Evolutionary conservation across 1,284 basidiomycete genomes (phyloP).

Genomic region (Tilletia caries): DNA sequence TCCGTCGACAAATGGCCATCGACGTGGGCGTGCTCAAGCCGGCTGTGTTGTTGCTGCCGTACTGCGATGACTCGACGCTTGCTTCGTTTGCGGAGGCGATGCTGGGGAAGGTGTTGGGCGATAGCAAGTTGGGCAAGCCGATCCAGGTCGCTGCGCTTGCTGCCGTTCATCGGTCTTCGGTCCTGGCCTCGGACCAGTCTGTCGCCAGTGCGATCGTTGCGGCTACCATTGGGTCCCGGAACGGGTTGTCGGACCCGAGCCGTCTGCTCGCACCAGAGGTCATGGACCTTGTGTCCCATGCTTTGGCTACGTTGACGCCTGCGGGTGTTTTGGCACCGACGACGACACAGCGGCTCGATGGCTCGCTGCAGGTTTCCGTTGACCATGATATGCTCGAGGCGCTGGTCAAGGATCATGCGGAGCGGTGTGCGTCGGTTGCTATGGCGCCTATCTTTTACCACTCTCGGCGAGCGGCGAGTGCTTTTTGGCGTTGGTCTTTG

Average conservation of each 20-base stretch:
- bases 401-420: too few relatives aligned
- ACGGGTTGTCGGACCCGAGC: background rate
- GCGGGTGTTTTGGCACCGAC: background rate
- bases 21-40: background rate
- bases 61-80: background rate
- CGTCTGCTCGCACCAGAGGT: background rate
- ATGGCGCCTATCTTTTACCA: too few relatives aligned
- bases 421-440: too few relatives aligned
- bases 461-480: too few relatives aligned
- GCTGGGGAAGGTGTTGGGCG: background rate
- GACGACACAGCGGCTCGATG: too few relatives aligned
- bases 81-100: background rate
- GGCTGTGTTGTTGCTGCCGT: background rate
- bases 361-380: too few relatives aligned
- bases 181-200: background rate
- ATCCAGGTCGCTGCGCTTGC: background rate
- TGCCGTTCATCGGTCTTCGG: background rate
- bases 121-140: background rate
- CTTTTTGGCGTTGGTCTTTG: too few relatives aligned
- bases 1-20: background rate
- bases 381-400: too few relatives aligned
- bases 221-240: background rate
- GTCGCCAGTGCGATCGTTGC: background rate
- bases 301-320: background rate
- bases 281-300: background rate